Evolutionary conservation across 208 protist species (phyloP), one percentile per base, ranked within the genome.

Genomic region (Borovskyia barvae): DNA sequence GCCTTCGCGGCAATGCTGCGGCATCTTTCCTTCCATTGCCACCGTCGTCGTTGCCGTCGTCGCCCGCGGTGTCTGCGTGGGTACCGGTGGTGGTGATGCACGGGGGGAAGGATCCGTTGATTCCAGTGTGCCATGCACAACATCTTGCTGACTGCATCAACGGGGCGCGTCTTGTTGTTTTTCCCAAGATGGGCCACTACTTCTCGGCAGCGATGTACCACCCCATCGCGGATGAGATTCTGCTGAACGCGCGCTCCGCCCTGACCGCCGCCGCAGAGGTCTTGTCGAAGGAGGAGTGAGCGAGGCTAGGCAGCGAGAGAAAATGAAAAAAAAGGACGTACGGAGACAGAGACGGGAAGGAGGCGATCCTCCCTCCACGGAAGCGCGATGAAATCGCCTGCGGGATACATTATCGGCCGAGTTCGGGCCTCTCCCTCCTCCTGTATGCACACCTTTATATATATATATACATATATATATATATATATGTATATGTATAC

Each of bases 141-240:
- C 82, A 70, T 52, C 77, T 83, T 1, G 86, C 86, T 25, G 28
- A 52, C 49, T 62, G 76, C 40, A 66, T 93, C 17, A 65, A 68
- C 12, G 63, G 68, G 19, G 37, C 82, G 3, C 74, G 76, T 12
- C 46, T 90, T 29, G 65, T 90, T 2, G 51, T 90, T 3, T 70
- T 88, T 19, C 73, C 82, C 20, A 72, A 48, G 40, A 90, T 93
- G 86, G 86, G 82, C 6, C 86, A 93, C 57, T 93, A 90, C 71
- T 86, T 93, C 54, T 62, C 72, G 0, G 40, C 65, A 17, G 66
- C 64, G n/a, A 53, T 81, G 45, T 72, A 70, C n/a, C 39, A 35
- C 4, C 24, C 26, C 11, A 25, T 92, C 15, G 53, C 51, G 19
- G 60, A 85, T 8, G 73, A 84, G 45, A 85, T 92, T 25, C 53